These are phyloP conservation scores for Leccinum subgranulosum DNA, from an alignment of 768 basidiomycete genomes.

Conservation along the genomic window DNA sequence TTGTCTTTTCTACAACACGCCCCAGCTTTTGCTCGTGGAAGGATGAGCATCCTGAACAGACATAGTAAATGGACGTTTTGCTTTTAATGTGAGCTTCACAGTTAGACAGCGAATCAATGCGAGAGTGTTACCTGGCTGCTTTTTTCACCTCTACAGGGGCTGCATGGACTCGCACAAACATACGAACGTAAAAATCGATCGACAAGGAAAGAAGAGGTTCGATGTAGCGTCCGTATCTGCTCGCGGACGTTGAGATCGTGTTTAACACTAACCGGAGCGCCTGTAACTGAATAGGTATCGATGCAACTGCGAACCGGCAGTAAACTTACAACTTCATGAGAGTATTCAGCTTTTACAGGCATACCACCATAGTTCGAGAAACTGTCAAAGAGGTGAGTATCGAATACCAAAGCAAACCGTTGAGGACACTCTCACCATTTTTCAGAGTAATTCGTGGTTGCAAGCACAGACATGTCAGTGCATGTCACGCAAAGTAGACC, in stretches of 20 bases:
- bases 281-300: constrained; percentile 36
- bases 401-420: not conserved
- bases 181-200: constrained; percentile 95
- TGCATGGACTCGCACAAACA: constrained; percentile 79
- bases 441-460: constrained; percentile 91
- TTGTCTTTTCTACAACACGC: constrained; percentile 58
- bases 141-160: constrained; percentile 84
- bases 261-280: constrained; percentile 90
- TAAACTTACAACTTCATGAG: constrained; percentile 80
- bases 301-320: not conserved
- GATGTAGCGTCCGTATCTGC: constrained; percentile 90
- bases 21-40: constrained; percentile 87
- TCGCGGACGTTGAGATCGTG: constrained; percentile 79
- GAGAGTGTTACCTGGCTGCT: constrained; percentile 58
- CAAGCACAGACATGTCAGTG: constrained; percentile 92
- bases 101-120: not conserved
- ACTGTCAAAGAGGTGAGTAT: constrained; percentile 37
- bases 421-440: constrained; percentile 64
- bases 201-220: constrained; percentile 86
- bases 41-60: constrained; percentile 82
- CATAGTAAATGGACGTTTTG: constrained; percentile 80
- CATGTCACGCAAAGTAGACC: constrained; percentile 94
- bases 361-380: constrained; percentile 95
- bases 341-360: constrained; percentile 89
- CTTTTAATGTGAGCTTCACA: constrained; percentile 38